A percentile compares a stretch with the other conserved stretches of the same genome.
These are phyloP conservation scores for Apiotrichum laibachii DNA, from an alignment of 1,284 basidiomycete genomes.

Conservation along the genomic window DNA sequence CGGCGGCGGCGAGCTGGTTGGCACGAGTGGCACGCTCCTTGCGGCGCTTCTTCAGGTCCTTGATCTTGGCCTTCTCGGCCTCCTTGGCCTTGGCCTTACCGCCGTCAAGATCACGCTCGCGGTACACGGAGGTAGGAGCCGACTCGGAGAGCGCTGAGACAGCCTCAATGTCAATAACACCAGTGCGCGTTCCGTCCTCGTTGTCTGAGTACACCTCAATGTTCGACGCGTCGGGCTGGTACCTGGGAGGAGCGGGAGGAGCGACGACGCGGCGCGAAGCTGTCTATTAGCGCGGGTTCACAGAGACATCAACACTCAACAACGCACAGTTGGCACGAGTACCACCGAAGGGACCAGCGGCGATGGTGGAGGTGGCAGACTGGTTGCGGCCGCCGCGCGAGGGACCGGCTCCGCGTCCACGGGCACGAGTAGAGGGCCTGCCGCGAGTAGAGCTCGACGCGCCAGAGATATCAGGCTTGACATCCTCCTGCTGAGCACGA, in stretches of 20 bases:
- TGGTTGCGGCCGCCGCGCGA: neutral
- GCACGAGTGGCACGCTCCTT: conserved; percentile 24
- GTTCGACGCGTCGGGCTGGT: conserved; percentile 10
- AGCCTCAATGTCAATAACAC: conserved; percentile 78
- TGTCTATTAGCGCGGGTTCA: too few relatives aligned
- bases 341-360: conserved; percentile 22
- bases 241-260: conserved; percentile 14
- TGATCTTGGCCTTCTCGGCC: conserved; percentile 47
- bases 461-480: conserved; percentile 8
- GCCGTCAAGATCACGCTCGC: conserved; percentile 51
- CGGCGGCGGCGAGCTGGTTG: neutral
- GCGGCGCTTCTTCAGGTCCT: conserved; percentile 20
- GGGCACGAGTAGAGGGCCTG: conserved; percentile 5
- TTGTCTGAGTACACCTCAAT: conserved; percentile 69
- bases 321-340: conserved; percentile 1
- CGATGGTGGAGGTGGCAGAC: conserved; percentile 7
- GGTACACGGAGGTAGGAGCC: conserved; percentile 72
- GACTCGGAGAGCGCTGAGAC: conserved; percentile 80
- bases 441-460: neutral
- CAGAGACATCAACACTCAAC: neutral
- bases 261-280: conserved; percentile 12
- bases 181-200: conserved; percentile 70
- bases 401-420: neutral
- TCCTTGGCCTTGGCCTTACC: conserved; percentile 45
- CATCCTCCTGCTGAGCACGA: conserved; percentile 27